Base-by-base conservation (phyloP, 2,329 filamentous ascomycete species). In the Aspergillus flavus region DNA sequence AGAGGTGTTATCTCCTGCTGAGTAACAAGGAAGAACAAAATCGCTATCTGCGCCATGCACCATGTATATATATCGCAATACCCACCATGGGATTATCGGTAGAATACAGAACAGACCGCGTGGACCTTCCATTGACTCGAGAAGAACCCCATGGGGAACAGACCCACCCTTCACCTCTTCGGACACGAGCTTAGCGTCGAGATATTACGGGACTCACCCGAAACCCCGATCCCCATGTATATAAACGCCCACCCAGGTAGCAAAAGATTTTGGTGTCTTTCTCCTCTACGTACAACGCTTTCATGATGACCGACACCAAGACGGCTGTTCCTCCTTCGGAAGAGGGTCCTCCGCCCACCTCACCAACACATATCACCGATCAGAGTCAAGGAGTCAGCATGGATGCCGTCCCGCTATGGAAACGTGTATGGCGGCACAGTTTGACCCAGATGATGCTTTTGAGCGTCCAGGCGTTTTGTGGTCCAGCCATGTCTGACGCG, bases 391-490 rank as follows among this genome's bases (percentile, higher is more conserved):
- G 68, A 14, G 69, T 82, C 57, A 76, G 57, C 50, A 50, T 39
- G 3, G 59, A 48, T 5, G 58, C 39, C 14, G 41, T 65, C 1
- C 81, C 81, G 1, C 63, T 72, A 5, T 83, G 81, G 81, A 82
- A 80, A 64, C 76, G 79, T 4, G 65, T 82, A 5, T 80, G 79
- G 72, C 79, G 80, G 64, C 79, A 83, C 65, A 82, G 81, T 65
- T 74, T 83, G 66, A 83, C 81, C 6, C 81, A 83, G 70, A 83
- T 83, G 81, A 69, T 83, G 68, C 72, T 83, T 5, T 68, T 83
- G 12, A 82, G 80, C 46, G 69, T 83, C 11, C 81, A 83, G 66
- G 79, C 80, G 0, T 82, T 82, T 52, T 79, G 77, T 62, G 78
- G 78, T 2, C 78, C 78, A 23, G 78, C 78, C 28, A 79, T 80